Conservation (phyloP, 2,329 filamentous ascomycete genomes). For the Pestalotiopsis sp. region DNA sequence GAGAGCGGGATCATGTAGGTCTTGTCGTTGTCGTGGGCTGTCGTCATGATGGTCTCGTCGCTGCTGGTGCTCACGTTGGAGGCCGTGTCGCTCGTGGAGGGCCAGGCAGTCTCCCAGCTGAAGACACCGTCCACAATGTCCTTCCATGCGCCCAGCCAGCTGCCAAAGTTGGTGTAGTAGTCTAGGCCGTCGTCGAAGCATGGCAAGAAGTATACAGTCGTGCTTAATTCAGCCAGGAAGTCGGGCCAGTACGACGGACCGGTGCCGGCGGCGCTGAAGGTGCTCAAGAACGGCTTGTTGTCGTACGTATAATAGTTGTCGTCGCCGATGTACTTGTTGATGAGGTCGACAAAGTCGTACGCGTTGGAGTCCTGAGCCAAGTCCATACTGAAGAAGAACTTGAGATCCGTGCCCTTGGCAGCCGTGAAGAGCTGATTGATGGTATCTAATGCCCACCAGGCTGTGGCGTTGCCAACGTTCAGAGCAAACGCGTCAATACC, state of each 20-base stretch:
- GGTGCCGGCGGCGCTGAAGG: slow-evolving; percentile 28
- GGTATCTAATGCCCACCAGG: slow-evolving; percentile 26
- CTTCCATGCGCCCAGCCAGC: slow-evolving; percentile 32
- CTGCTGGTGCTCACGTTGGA: slow-evolving; percentile 28
- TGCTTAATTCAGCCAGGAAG: slow-evolving; percentile 27
- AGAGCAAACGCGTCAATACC: slow-evolving; percentile 37
- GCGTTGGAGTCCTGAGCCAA: slow-evolving; percentile 28
- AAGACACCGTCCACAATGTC: slow-evolving; percentile 36
- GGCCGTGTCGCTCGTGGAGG: slow-evolving; percentile 24
- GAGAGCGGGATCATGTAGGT: slow-evolving; percentile 38
- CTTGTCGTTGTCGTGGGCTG: slow-evolving; percentile 28
- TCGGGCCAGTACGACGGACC: slow-evolving; percentile 27
- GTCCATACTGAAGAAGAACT: slow-evolving; percentile 40
- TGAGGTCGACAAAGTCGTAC: slow-evolving; percentile 26
- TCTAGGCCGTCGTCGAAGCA: slow-evolving; percentile 31
- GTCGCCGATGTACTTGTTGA: slow-evolving; percentile 26
- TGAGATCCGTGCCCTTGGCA: slow-evolving; percentile 31
- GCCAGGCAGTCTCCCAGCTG: slow-evolving; percentile 41
- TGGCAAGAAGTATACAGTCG: slow-evolving; percentile 35
- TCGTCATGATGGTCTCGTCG: slow-evolving; percentile 25
- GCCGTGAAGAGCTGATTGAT: slow-evolving; percentile 33
- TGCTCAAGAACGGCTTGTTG: slow-evolving; percentile 32
- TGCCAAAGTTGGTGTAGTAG: slow-evolving; percentile 32
- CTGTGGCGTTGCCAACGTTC: slow-evolving; percentile 32
- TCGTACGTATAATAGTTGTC: slow-evolving; percentile 31